Conservation (phyloP, 2,329 filamentous ascomycete species). For the Ophiocordyceps polyrhachis-furcata region DNA sequence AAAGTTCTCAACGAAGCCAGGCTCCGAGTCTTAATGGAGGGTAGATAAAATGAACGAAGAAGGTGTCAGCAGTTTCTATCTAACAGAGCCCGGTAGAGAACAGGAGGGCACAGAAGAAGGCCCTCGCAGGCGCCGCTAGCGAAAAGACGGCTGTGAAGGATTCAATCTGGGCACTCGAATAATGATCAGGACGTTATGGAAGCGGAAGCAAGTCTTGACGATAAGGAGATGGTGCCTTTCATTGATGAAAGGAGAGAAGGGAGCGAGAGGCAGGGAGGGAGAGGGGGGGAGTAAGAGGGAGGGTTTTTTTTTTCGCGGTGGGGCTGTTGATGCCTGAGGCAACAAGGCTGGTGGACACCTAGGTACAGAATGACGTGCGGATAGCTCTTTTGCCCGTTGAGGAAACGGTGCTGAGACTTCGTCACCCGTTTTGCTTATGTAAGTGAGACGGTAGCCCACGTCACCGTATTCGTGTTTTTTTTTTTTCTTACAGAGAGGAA, state of each 20-base stretch:
- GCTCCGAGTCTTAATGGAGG: background rate
- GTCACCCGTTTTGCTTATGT: no score
- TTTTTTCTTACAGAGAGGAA: background rate
- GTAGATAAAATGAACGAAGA: background rate
- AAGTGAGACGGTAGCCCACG: no score
- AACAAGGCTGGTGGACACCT: no score
- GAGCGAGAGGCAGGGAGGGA: constrained; percentile 5
- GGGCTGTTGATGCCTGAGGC: constrained; percentile 10
- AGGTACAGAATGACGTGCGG: no score
- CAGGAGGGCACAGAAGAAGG: constrained; percentile 14
- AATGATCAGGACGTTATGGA: constrained; percentile 82
- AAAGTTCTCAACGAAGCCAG: background rate
- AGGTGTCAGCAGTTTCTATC: constrained; percentile 83
- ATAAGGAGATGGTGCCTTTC: constrained; percentile 82
- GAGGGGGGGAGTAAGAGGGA: constrained; percentile 5
- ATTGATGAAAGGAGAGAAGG: constrained; percentile 18
- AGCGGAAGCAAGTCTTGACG: constrained; percentile 56
- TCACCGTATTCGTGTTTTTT: background rate
- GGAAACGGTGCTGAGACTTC: constrained; percentile 2
- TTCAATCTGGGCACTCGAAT: constrained; percentile 64
- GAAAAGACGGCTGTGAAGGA: constrained; percentile 60
- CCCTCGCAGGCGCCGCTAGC: constrained; percentile 77
- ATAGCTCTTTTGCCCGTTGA: no score
- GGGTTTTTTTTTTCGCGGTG: background rate
- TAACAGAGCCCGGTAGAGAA: constrained; percentile 68